Conservation (phyloP, 2,329 filamentous ascomycete species). For the Calonectria multiphialidica region DNA sequence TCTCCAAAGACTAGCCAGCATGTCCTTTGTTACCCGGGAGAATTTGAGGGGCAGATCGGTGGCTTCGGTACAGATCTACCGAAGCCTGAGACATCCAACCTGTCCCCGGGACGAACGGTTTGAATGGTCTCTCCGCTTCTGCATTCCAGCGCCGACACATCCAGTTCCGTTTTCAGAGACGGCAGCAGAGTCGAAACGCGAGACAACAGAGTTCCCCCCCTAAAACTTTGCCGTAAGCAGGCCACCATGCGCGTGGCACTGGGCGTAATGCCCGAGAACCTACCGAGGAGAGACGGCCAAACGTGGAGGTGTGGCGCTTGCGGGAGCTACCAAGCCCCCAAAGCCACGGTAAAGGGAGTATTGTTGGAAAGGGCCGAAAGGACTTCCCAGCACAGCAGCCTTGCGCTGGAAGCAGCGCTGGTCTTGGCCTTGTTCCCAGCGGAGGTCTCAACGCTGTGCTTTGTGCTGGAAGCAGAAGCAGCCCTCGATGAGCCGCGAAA, state of each 20-base stretch:
- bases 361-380: conserved; percentile 6
- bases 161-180: conserved; percentile 3
- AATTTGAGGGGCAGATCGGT: not conserved
- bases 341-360: not conserved
- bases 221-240: not conserved
- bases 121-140: not conserved
- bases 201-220: not conserved
- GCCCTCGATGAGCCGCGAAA: not conserved
- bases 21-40: not conserved
- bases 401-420: not conserved
- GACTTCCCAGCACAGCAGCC: not conserved
- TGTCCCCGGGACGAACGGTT: not conserved
- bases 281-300: not conserved
- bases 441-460: not conserved
- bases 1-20: not conserved
- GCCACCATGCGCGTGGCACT: not conserved
- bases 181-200: not conserved
- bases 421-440: not conserved
- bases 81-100: not conserved
- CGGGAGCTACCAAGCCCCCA: not conserved
- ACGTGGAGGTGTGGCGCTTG: not conserved
- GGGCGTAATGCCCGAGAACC: not conserved
- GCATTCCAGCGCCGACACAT: not conserved
- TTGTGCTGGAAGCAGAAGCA: not conserved
- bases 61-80: conserved; percentile 1